phyloP scores from a whole-genome alignment of 78 protist species.

The Tieghemostelium lacteum region DNA sequence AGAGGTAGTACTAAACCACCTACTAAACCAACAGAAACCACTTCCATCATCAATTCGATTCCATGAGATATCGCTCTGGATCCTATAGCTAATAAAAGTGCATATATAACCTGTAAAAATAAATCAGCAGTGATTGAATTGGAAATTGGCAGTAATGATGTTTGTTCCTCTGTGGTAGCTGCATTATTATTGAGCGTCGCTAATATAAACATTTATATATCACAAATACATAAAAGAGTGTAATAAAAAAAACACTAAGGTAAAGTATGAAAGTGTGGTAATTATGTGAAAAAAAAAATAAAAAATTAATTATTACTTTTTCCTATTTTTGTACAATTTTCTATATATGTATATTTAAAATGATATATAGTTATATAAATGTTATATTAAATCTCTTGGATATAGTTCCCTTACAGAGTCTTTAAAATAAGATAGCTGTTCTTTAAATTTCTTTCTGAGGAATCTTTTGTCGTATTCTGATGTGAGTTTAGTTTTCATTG shows the following conservation, averaged over 20 bases:
- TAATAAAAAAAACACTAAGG: too few species aligned
- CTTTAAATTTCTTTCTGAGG: conserved; percentile 20
- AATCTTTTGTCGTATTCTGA: conserved; percentile 21
- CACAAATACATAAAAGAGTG: too few species aligned
- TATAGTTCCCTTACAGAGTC: conserved; percentile 39
- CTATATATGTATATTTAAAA: too few species aligned
- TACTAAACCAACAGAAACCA: conserved; percentile 55
- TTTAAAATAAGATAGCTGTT: conserved; percentile 64
- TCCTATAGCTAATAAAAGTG: conserved; percentile 61
- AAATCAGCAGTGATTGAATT: conserved; percentile 18
- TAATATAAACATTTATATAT: too few species aligned
- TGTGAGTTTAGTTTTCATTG: conserved; percentile 6
- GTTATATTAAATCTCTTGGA: conserved; percentile 49
- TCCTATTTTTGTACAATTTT: too few species aligned
- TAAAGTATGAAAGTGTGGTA: too few species aligned
- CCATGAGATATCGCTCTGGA: conserved; percentile 76
- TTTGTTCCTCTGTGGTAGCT: too few species aligned
- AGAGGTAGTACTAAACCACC: conserved; percentile 87
- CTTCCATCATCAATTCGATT: conserved; percentile 42
- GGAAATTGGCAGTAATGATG: conserved; percentile 38
- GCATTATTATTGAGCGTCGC: too few species aligned
- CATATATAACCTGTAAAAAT: conserved; percentile 54
- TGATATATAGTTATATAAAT: not conserved
- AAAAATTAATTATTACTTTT: too few species aligned
- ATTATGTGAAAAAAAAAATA: too few species aligned